A percentile compares a stretch with the other conserved stretches of the same genome.
These are phyloP conservation scores for Vaccinium vitisidaea DNA, from an alignment of 148 eudicot genomes.

Conservation along the genomic window DNA sequence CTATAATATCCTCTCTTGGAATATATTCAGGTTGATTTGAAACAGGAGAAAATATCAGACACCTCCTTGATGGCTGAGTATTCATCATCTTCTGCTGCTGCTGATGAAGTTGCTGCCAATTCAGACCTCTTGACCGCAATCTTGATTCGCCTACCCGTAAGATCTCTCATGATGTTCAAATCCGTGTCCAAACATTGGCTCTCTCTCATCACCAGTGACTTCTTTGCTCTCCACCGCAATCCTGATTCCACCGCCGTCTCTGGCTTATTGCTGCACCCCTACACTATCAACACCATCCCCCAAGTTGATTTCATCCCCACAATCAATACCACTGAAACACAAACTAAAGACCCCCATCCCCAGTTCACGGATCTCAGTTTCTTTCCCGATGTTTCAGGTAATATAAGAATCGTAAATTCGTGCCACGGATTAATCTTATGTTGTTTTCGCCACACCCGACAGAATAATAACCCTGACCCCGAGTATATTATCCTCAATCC, in stretches of 20 bases:
- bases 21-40: no score
- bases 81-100: neutral
- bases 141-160: slow-evolving; percentile 15
- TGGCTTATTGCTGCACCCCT: neutral
- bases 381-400: neutral
- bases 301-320: neutral
- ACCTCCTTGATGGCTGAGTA: neutral
- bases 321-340: no score
- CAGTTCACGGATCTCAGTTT: neutral
- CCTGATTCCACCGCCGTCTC: neutral
- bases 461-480: neutral
- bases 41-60: neutral
- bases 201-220: slow-evolving; percentile 13
- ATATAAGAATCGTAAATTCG: neutral
- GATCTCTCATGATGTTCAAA: slow-evolving; percentile 9
- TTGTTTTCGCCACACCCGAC: no score
- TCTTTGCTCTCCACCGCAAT: neutral
- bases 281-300: neutral
- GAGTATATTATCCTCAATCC: neutral
- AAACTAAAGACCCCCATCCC: neutral
- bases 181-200: slow-evolving; percentile 22
- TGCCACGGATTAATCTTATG: neutral
- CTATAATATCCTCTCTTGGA: no score
- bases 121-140: slow-evolving; percentile 15
- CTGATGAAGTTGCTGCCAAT: neutral